phyloP scores from a whole-genome alignment of 306 rosid genomes.

The Spatholobus suberectus region DNA sequence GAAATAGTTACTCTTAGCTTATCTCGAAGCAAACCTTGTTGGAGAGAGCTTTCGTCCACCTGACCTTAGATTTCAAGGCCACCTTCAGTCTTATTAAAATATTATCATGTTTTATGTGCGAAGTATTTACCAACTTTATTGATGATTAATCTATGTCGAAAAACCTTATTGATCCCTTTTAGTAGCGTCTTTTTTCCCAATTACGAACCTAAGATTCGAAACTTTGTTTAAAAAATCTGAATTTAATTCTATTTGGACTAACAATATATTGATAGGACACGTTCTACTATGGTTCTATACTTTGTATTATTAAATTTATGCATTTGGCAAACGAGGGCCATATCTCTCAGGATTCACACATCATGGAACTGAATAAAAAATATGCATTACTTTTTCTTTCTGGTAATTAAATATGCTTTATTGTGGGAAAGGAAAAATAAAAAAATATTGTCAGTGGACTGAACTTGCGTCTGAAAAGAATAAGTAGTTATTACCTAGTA shows the following conservation, averaged over 20 bases:
- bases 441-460: not conserved
- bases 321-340: not conserved
- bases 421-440: not conserved
- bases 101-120: no score
- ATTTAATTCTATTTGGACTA: no score
- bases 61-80: not conserved
- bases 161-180: no score
- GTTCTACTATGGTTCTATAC: not conserved
- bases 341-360: not conserved
- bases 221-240: no score
- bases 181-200: no score
- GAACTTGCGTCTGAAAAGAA: not conserved
- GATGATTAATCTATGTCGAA: no score
- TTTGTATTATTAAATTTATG: not conserved
- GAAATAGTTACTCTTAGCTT: not conserved
- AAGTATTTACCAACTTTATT: no score
- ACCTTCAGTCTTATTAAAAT: not conserved
- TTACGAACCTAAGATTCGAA: no score
- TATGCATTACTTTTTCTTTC: not conserved
- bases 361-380: not conserved
- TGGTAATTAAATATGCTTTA: not conserved
- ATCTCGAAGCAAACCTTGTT: not conserved
- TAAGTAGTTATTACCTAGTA: not conserved
- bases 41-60: not conserved
- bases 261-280: no score